phyloP scores from a whole-genome alignment of 1,284 basidiomycete species.

The Earliella scabrosa region DNA sequence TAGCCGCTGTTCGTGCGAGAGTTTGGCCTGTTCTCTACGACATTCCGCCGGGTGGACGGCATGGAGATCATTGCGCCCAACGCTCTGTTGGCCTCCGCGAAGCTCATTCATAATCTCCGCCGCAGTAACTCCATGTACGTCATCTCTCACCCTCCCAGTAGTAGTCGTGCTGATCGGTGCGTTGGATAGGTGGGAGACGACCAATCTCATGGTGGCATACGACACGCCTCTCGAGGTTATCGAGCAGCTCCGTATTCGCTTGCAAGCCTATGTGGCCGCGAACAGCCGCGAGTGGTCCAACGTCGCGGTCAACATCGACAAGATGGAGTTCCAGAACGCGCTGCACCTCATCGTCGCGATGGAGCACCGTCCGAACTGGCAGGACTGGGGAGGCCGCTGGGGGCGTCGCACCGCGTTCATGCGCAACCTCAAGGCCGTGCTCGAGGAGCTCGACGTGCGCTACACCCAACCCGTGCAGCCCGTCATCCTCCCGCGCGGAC shows the following conservation, averaged over 20 bases:
- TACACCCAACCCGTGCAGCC: constrained; percentile 78
- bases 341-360: constrained; percentile 71
- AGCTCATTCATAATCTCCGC: constrained; percentile 81
- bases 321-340: constrained; percentile 78
- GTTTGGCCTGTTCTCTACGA: constrained; percentile 84
- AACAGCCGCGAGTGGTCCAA: constrained; percentile 80
- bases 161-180: constrained; percentile 24
- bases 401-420: constrained; percentile 71
- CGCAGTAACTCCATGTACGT: constrained; percentile 58
- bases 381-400: constrained; percentile 86
- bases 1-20: constrained; percentile 64
- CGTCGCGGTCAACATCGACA: constrained; percentile 67
- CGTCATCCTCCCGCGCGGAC: constrained; percentile 52
- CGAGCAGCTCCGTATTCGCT: constrained; percentile 64
- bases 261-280: constrained; percentile 64
- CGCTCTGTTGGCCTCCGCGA: constrained; percentile 71
- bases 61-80: constrained; percentile 85
- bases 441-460: constrained; percentile 74
- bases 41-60: constrained; percentile 79
- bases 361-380: constrained; percentile 86
- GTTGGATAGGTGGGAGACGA: constrained; percentile 65
- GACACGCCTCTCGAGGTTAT: constrained; percentile 70
- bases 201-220: constrained; percentile 65
- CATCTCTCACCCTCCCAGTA: background rate
- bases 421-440: constrained; percentile 67